Conservation (phyloP, 306 rosid genomes). For the Clitoria ternatea region DNA sequence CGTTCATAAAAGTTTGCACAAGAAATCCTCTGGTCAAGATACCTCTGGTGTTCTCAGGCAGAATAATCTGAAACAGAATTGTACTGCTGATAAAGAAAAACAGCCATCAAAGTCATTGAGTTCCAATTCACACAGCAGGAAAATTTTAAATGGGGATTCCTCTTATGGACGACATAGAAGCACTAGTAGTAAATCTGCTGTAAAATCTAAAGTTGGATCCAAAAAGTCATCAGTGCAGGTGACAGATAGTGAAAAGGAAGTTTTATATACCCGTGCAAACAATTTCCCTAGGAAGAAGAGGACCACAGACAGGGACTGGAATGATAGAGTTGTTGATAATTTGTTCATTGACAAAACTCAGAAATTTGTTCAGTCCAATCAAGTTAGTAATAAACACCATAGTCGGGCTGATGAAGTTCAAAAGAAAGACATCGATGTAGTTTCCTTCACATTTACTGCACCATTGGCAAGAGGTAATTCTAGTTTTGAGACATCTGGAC, state of each 20-base stretch:
- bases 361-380: slow-evolving; percentile 38
- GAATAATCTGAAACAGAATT: slow-evolving; percentile 72
- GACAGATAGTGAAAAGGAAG: slow-evolving; percentile 57
- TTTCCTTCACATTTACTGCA: slow-evolving; percentile 77
- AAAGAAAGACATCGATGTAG: slow-evolving; percentile 67
- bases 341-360: slow-evolving; percentile 38
- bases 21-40: slow-evolving; percentile 39
- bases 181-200: slow-evolving; percentile 36
- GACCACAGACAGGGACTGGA: slow-evolving; percentile 52
- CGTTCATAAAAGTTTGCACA: slow-evolving; percentile 40
- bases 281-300: slow-evolving; percentile 62
- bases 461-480: slow-evolving; percentile 55
- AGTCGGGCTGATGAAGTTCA: slow-evolving; percentile 47
- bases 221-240: slow-evolving; percentile 40
- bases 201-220: slow-evolving; percentile 46
- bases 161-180: slow-evolving; percentile 44
- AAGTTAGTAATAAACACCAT: slow-evolving; percentile 19
- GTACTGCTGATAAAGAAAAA: slow-evolving; percentile 42
- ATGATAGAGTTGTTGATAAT: slow-evolving; percentile 39
- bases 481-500: slow-evolving; percentile 39
- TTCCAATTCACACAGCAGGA: slow-evolving; percentile 41
- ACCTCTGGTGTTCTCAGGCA: slow-evolving; percentile 57
- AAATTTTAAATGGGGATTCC: slow-evolving; percentile 38
- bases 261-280: slow-evolving; percentile 39
- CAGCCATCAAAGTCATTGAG: slow-evolving; percentile 41